Evolutionary conservation across 805 yeast species (phyloP), one percentile per base, ranked within the genome.

Genomic region (Ogataea pignaliae): DNA sequence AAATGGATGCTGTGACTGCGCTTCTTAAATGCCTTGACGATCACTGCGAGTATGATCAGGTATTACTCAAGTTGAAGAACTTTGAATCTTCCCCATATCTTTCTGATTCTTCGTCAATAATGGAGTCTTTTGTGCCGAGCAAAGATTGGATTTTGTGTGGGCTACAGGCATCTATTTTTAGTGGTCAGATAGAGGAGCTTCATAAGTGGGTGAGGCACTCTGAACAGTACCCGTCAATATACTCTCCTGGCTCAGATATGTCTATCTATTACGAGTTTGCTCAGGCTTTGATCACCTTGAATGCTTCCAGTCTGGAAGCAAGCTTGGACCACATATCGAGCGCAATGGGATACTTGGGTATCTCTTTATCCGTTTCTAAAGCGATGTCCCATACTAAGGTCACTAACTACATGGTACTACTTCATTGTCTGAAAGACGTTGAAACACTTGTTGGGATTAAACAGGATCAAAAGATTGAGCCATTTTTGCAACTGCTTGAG

Each of bases 11-110:
- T 45, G 65, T 68, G 15, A 71, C 84, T 0, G 80, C 83, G 34
- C 66, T 85, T 48, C 58, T 91, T 41, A 78, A 78, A 44, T 86
- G 95, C 1, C 68, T 89, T 48, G 81, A 79, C 47, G 84, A 85
- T 35, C 88, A 86, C 61, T 90, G 88, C 29, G 71, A 85, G 16
- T 85, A 85, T 54, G 85, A 83, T 28, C 81, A 83, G 45, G 76
- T 82, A 2, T 64, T 84, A 2, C 62, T 74, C 2, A 75, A 76
- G 34, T 65, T 87, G 17, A 66, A 74, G 6, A 57, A 60, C 3
- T 50, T 62, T 48, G 69, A 50, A 29, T 41, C 45, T 13, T 55
- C 67, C 55, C 32, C 42, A 16, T 43, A 29, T 1, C 18, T 35
- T 36, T 10, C 39, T n/a, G 15, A 18, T n/a, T 21, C 30, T 21